Conservation (phyloP, 1,284 basidiomycete genomes). For the Trametes polyzona region DNA sequence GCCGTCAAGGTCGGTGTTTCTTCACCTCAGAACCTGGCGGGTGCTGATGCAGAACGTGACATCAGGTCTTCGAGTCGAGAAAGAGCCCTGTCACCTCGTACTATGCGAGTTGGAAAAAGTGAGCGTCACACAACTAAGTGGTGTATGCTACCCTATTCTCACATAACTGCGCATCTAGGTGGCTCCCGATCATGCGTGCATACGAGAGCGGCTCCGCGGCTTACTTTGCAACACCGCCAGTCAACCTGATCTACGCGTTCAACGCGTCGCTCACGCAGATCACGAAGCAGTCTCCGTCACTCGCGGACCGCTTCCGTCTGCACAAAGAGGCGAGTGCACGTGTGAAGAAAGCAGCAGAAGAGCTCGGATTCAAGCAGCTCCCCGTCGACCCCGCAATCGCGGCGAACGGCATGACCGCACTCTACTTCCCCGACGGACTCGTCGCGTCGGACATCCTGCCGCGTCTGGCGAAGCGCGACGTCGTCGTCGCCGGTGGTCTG, state of each 20-base stretch:
- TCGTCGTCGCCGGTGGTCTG: slow-evolving; percentile 90
- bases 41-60: not conserved
- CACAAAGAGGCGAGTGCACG: slow-evolving; percentile 78
- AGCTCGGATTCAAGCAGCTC: slow-evolving; percentile 78
- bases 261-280: slow-evolving; percentile 82
- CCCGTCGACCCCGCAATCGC: slow-evolving; percentile 63
- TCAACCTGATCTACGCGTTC: slow-evolving; percentile 94
- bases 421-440: slow-evolving; percentile 83
- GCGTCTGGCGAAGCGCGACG: slow-evolving; percentile 65
- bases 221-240: slow-evolving; percentile 96
- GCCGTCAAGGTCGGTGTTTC: slow-evolving; percentile 65
- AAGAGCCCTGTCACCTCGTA: slow-evolving; percentile 77
- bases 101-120: slow-evolving; percentile 91
- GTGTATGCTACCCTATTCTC: not conserved
- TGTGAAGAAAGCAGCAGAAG: slow-evolving; percentile 73
- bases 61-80: slow-evolving; percentile 69
- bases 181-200: slow-evolving; percentile 93
- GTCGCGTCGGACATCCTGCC: slow-evolving; percentile 77
- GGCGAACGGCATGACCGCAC: slow-evolving; percentile 95
- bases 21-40: not conserved
- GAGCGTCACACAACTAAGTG: not conserved
- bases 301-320: slow-evolving; percentile 80
- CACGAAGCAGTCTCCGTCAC: slow-evolving; percentile 57
- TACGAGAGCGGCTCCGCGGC: slow-evolving; percentile 78
- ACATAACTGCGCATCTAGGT: slow-evolving; percentile 47